A percentile compares a stretch with the other conserved stretches of the same genome.
Evolutionary conservation across 352 stramenopile genomes (phyloP).

Genomic region (Phytophthora vignae): DNA sequence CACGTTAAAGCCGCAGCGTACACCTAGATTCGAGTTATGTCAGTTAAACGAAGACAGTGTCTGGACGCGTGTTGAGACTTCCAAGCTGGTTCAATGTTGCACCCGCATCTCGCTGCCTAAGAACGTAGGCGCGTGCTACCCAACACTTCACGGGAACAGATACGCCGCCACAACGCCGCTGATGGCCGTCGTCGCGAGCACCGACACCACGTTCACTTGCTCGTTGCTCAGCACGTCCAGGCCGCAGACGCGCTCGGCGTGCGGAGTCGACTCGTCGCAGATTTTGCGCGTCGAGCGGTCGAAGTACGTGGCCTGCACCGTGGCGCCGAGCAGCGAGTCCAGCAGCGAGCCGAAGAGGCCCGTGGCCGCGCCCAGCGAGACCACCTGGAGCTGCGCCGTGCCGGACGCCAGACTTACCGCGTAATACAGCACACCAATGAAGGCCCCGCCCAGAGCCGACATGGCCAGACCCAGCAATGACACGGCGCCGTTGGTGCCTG

Average conservation of each 20-base stretch:
- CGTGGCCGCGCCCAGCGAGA: conserved; percentile 61
- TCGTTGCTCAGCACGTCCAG: conserved; percentile 69
- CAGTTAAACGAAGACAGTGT: background rate
- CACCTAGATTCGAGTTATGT: background rate
- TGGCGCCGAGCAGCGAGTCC: conserved; percentile 87
- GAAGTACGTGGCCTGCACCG: conserved; percentile 82
- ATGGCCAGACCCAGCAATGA: conserved; percentile 83
- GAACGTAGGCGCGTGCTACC: background rate
- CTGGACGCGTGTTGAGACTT: conserved; percentile 7
- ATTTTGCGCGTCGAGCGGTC: conserved; percentile 63
- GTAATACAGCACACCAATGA: conserved; percentile 88
- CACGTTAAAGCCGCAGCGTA: background rate
- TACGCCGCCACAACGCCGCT: conserved; percentile 52
- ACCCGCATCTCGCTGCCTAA: conserved; percentile 4
- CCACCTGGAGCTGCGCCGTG: conserved; percentile 54
- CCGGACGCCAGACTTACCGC: conserved; percentile 43
- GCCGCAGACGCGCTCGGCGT: conserved; percentile 35
- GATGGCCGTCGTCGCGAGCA: conserved; percentile 59
- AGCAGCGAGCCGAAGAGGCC: conserved; percentile 82
- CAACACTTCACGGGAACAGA: conserved; percentile 40
- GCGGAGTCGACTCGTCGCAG: conserved; percentile 44
- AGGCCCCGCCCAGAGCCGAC: conserved; percentile 84
- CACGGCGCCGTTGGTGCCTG: conserved; percentile 95
- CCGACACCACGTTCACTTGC: conserved; percentile 78
- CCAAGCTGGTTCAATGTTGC: background rate